phyloP scores from a whole-genome alignment of 1,284 basidiomycete genomes.

The Taiwanofungus camphoratus region DNA sequence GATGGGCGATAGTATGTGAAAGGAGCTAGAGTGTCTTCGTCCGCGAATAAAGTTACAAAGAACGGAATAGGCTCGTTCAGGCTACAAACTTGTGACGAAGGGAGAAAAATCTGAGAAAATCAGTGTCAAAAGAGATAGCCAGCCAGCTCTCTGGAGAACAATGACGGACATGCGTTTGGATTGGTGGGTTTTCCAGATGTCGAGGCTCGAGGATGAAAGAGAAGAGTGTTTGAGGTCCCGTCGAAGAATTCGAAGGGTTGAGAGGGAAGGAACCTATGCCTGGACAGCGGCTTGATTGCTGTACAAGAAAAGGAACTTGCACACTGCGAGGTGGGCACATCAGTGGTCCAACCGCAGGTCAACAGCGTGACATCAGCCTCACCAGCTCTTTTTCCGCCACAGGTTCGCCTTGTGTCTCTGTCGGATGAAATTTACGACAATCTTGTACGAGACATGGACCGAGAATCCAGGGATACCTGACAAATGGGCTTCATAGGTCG shows the following conservation, averaged over 20 bases:
- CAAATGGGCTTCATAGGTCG: conserved; percentile 55
- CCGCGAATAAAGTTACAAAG: conserved; percentile 23
- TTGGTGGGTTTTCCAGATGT: neutral
- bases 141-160: neutral
- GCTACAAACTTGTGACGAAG: conserved; percentile 23
- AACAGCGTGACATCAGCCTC: conserved; percentile 4
- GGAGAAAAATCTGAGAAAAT: conserved; percentile 23
- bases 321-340: conserved; percentile 5
- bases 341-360: conserved; percentile 1
- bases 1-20: conserved; percentile 23
- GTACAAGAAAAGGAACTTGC: conserved; percentile 14
- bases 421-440: conserved; percentile 28
- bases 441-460: conserved; percentile 52
- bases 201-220: conserved; percentile 11
- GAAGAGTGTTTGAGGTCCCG: conserved; percentile 18
- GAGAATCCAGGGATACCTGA: conserved; percentile 63
- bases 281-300: conserved; percentile 15
- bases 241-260: conserved; percentile 5
- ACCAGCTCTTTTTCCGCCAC: conserved; percentile 24
- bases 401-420: conserved; percentile 19
- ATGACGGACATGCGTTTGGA: conserved; percentile 7
- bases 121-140: neutral
- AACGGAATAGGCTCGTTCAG: conserved; percentile 26
- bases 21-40: conserved; percentile 21
- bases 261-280: conserved; percentile 15